Evolutionary conservation across 2,329 filamentous ascomycete species (phyloP), one percentile per base, ranked within the genome.

Genomic region (Colletotrichum eleusines): DNA sequence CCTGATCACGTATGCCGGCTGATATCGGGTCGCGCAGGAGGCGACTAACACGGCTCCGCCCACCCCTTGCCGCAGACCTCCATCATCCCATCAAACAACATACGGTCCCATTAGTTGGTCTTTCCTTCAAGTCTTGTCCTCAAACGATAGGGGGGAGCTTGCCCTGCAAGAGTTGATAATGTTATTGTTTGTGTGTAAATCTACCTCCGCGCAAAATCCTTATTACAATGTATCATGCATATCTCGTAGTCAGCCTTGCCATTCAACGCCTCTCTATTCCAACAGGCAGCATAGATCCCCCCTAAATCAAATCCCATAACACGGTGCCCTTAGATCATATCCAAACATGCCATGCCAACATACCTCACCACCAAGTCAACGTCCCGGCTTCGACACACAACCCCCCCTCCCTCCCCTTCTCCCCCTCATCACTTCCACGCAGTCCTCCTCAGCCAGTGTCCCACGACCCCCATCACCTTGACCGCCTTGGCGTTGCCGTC

Each of bases 401-500:
- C 16, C 9, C 16, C 20, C 8, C 26, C 4, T 4, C 20, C 8
- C 40, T 7, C 8, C 40, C 3, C 12, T 2, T 40, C 12, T n/a
- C 42, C n/a, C n/a, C n/a, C n/a, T n/a, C n/a, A n/a, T n/a, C n/a
- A 57, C 16, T 74, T 77, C 79, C 79, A 80, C 2, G 73, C 78
- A n/a, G 74, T 73, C 6, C 73, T 63, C 42, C 72, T 68, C 38
- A 81, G 67, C 80, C 80, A 81, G 7, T 78, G 73, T 0, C 75
- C 78, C 54, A 80, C 31, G 9, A 76, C 31, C 65, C 74, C 69
- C 58, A 80, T 78, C 53, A 77, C 78, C 63, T 75, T 75, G 6
- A 73, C 64, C 48, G 76, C 77, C 75, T 81, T 81, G 51, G 72
- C 66, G 48, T 74, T 73, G 6, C 76, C 79, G 61, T 80, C 78